These are phyloP conservation scores for Dendrostoma leiphaemia DNA, from an alignment of 2,329 filamentous ascomycete genomes.

Conservation along the genomic window DNA sequence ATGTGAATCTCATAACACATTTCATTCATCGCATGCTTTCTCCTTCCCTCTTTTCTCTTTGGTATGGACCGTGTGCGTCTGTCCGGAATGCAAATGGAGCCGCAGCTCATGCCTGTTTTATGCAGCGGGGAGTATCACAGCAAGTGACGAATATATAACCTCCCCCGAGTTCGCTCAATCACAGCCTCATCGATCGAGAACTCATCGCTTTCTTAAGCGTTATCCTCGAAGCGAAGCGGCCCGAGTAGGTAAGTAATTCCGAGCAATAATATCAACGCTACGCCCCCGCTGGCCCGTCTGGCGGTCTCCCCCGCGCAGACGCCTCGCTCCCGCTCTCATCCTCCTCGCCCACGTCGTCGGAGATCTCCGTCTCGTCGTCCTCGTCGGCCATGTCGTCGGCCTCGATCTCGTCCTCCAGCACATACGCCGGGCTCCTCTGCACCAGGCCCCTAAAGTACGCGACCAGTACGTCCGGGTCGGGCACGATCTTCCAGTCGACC, in stretches of 20 bases:
- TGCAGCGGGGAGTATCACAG: not conserved
- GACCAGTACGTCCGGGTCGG: constrained; percentile 87
- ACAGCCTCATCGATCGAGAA: too few relatives aligned
- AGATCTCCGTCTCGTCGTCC: constrained; percentile 17
- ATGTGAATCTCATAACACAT: constrained; percentile 6
- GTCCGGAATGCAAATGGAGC: not conserved
- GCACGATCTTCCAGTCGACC: constrained; percentile 96
- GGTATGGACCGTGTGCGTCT: not conserved
- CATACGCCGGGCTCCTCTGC: constrained; percentile 58
- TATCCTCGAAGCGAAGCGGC: too few relatives aligned
- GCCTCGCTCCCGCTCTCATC: not conserved
- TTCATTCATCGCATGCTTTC: constrained; percentile 11
- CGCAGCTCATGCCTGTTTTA: not conserved
- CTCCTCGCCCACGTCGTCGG: not conserved
- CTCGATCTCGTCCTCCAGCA: constrained; percentile 35
- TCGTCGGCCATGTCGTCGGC: constrained; percentile 33
- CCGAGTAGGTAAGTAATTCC: too few relatives aligned
- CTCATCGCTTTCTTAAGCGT: too few relatives aligned
- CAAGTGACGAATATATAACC: not conserved
- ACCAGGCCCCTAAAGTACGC: constrained; percentile 92
- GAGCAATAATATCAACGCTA: not conserved
- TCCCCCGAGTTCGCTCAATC: too few relatives aligned
- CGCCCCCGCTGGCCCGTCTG: not conserved
- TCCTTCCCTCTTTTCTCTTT: not conserved
- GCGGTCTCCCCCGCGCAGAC: not conserved